Base-by-base conservation (phyloP, 1,284 basidiomycete species). In the Pseudozyma tsukubaensis region DNA sequence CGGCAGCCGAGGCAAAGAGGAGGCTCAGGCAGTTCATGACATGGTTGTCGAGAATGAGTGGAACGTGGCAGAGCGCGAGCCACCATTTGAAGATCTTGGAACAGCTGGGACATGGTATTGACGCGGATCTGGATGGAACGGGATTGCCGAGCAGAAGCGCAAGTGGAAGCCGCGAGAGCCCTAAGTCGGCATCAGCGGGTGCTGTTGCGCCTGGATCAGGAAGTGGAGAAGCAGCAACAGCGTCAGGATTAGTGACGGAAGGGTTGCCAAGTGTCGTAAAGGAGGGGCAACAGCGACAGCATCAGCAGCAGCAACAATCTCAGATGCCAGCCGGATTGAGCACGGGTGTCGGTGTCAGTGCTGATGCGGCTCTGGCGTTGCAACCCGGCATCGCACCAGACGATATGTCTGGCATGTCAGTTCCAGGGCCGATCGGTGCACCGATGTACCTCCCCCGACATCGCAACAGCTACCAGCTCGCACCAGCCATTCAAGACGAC, bases 41-140 rank as follows among this genome's bases (percentile, higher is more conserved):
- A 1, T 75, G 72, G 72, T 54, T 77, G 10, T 59, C 62, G 50
- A 53, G 64, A 48, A 74, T 74, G 53, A 72, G 72, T n/a, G 60
- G 59, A 1, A 68, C 72, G 24, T 75, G 68, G 62, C 55, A 67
- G 47, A 65, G 66, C 16, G 75, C 75, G 0, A 57, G 59, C 14
- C 75, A 75, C 18, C 75, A 77, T 58, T 44, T 77, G 18, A 60
- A 74, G 53, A 77, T 77, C 43, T 39, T 77, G 37, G 67, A 77
- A 42, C 71, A 70, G 54, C 50, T 77, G 19, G 75, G 65, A 34
- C 71, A 72, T 19, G 63, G 67, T 0, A 77, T 72, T 32, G 72
- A 77, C 50, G 72, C 72, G 16, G 72, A 74, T 59, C 32, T 74
- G 44, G 72, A 65, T 18, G 73, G 73, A 9, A 76, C 73, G 5